Conservation (phyloP, 352 stramenopile genomes). For the Phytophthora colocasiae region DNA sequence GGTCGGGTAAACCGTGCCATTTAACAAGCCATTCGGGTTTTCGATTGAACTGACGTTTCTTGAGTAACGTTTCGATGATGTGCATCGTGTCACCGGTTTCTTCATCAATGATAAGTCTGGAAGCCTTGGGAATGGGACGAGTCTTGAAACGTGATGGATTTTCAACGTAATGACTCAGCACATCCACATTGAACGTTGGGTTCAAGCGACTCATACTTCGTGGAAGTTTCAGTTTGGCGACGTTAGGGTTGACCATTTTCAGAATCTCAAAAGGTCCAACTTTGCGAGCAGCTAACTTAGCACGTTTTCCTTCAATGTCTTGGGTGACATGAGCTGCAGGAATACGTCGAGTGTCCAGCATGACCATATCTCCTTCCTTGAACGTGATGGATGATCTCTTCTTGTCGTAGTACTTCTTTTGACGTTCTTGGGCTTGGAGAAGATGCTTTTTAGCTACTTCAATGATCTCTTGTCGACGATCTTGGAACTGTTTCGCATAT, state of each 20-base stretch:
- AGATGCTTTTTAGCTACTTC: slow-evolving; percentile 1
- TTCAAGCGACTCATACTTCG: too few relatives aligned
- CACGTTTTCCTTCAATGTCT: slow-evolving; percentile 17
- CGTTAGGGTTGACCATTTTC: not conserved
- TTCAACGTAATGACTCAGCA: too few relatives aligned
- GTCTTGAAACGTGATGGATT: too few relatives aligned
- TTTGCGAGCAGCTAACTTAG: slow-evolving; percentile 12
- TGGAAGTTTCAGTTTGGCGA: too few relatives aligned
- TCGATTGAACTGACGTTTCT: too few relatives aligned
- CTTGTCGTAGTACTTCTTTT: slow-evolving; percentile 18
- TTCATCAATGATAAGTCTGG: too few relatives aligned
- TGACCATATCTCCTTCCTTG: not conserved
- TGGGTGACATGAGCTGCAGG: not conserved
- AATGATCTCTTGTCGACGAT: slow-evolving; percentile 14
- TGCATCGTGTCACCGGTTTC: too few relatives aligned
- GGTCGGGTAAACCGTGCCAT: too few relatives aligned
- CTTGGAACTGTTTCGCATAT: slow-evolving; percentile 14
- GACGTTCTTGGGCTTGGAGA: slow-evolving; percentile 11
- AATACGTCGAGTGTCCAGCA: slow-evolving; percentile 19
- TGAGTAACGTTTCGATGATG: too few relatives aligned
- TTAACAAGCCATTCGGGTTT: too few relatives aligned
- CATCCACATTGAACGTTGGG: too few relatives aligned
- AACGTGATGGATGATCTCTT: not conserved
- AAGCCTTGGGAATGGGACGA: too few relatives aligned
- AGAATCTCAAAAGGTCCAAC: slow-evolving; percentile 14